phyloP scores from a whole-genome alignment of 2,329 filamentous ascomycete genomes.

The Ploettnerulaceae sp. region DNA sequence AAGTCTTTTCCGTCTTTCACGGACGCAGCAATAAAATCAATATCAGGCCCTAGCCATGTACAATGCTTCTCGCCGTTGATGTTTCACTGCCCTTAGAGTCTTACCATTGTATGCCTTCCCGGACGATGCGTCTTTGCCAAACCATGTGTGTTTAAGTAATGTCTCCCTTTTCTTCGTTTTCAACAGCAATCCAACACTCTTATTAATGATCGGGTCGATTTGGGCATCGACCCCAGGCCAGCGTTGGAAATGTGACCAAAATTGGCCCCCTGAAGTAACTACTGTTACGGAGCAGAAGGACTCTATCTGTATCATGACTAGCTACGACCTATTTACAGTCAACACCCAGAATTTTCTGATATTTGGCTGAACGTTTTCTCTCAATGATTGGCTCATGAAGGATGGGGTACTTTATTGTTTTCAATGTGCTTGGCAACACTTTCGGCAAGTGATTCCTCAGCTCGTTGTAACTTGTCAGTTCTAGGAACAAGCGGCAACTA shows the following conservation, averaged over 20 bases:
- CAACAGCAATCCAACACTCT: conserved; percentile 29
- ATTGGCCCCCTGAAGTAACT: no score
- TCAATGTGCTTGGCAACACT: conserved; percentile 36
- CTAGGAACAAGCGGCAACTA: no score
- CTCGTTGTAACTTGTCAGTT: no score
- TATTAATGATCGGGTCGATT: conserved; percentile 47
- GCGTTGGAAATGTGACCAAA: conserved; percentile 50
- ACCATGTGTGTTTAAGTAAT: conserved; percentile 44
- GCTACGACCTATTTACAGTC: conserved; percentile 25
- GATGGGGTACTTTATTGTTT: conserved; percentile 36
- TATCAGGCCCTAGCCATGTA: conserved; percentile 6
- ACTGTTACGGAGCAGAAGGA: no score
- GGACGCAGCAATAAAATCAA: conserved; percentile 37
- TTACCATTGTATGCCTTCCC: conserved; percentile 43
- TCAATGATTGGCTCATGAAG: conserved; percentile 39
- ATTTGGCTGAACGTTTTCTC: conserved; percentile 40
- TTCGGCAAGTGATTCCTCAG: no score
- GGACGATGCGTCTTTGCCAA: conserved; percentile 35
- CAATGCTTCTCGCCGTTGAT: conserved; percentile 37
- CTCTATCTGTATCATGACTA: no score
- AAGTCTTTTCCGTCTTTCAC: conserved; percentile 49
- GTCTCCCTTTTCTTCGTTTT: conserved; percentile 49
- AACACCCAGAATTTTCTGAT: conserved; percentile 37
- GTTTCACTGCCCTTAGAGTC: no score
- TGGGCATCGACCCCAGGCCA: conserved; percentile 47